Evolutionary conservation across 805 yeast genomes (phyloP).

Genomic region (Tetrapisispora namnaoensis): DNA sequence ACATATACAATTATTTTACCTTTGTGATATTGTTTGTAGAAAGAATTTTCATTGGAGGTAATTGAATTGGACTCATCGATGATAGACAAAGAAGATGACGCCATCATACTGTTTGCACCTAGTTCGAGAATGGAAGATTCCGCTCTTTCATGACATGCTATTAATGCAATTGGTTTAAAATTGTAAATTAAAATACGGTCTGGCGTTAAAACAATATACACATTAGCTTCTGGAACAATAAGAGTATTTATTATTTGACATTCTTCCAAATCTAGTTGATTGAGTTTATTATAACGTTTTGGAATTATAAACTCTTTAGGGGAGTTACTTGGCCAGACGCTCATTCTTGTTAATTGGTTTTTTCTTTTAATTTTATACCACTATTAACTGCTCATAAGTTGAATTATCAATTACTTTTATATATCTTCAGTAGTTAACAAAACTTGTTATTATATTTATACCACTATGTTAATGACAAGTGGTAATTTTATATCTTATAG

Average conservation of each 20-base stretch:
- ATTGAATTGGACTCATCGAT: slow-evolving; percentile 9
- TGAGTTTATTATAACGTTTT: slow-evolving; percentile 4
- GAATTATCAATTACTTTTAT: too few species aligned
- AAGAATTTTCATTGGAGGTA: slow-evolving; percentile 7
- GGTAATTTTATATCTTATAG: neutral
- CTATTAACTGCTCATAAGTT: too few species aligned
- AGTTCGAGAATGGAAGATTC: slow-evolving; percentile 21
- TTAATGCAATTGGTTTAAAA: slow-evolving; percentile 26
- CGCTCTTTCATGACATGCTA: slow-evolving; percentile 25
- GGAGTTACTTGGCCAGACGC: slow-evolving; percentile 24
- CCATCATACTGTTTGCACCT: slow-evolving; percentile 21
- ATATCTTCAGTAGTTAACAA: too few species aligned
- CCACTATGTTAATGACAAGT: too few species aligned
- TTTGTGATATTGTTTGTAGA: slow-evolving; percentile 7
- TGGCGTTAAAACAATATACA: slow-evolving; percentile 20
- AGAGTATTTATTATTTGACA: slow-evolving; percentile 19
- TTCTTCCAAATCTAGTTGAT: slow-evolving; percentile 8
- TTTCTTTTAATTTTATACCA: too few species aligned
- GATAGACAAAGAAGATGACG: slow-evolving; percentile 7
- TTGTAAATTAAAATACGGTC: slow-evolving; percentile 25
- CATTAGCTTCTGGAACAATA: slow-evolving; percentile 20
- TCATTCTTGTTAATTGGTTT: slow-evolving; percentile 6
- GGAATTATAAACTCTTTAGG: slow-evolving; percentile 20
- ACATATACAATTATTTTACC: slow-evolving; percentile 24
- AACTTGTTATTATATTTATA: too few species aligned